Base-by-base conservation (phyloP, 305 asterid species). In the Fraxinus xanthoxyloides region DNA sequence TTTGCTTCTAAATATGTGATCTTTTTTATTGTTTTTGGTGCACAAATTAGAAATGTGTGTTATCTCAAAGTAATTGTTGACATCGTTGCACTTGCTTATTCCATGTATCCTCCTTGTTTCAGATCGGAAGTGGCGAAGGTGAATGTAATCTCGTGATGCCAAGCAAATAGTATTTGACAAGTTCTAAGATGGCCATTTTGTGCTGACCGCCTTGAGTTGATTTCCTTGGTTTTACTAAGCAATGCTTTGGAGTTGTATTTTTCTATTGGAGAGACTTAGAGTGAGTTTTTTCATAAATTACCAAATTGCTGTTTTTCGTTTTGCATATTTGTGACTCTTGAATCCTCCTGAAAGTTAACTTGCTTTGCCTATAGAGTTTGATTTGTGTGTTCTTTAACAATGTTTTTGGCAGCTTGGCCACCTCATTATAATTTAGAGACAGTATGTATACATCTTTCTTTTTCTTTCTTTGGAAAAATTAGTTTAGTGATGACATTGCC, bases 111-210 rank as follows among this genome's bases (percentile, higher is more conserved):
- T 51, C 8, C 32, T 82, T 82, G 59, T 87, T 87, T 77, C 92
- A 94, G 98, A 93, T 81, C 90, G 91, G 87, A 94, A 90, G 82
- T 94, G 98, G 98, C 84, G 89, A 86, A 88, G 97, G 86, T 94
- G 83, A 93, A 69, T 63, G 73, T 31, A 65, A 80, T 75, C 78
- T 77, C 36, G 36, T 32, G 84, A 74, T 69, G 67, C 73, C 65
- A 24, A 76, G 86, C 80, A 77, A 81, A 72, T 78, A 75, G 32
- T 80, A 79, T 82, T 83, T 77, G 85, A 81, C 79, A 7, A 35
- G 32, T 80, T 59, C 75, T 73, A 15, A 65, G 78, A 83, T 72
- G 86, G 54, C 87, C 76, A 74, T 82, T 40, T 21, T 70, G 75
- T 38, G 38, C 63, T 72, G 81, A 79, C 82, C 74, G 82, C 73